Base-by-base conservation (phyloP, 306 rosid species). In the Argentina anserina region DNA sequence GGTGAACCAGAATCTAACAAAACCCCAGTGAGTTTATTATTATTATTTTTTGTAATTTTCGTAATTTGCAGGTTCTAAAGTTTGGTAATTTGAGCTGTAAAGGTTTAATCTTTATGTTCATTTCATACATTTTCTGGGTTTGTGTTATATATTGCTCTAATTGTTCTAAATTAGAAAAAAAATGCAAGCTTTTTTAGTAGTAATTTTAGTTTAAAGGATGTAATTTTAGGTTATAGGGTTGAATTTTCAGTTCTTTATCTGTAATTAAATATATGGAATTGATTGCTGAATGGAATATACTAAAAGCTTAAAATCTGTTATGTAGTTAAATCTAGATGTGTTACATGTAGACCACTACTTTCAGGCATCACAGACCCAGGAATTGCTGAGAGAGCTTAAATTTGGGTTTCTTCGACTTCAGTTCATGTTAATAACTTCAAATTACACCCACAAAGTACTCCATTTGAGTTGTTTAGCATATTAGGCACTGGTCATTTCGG, bases 1-100 rank as follows among this genome's bases (percentile, higher is more conserved):
- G 81, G 46, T 70, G 82, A 75, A 69, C 78, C 71, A 40, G 63
- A 80, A 25, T 47, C 82, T 59, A 69, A 46, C 28, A 69, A 62
- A 39, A 8, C 49, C 43, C 80, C 81, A 90, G 90, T 86, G 81
- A 79, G 3, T 1, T 10, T 41, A 41, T 11, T 0, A 1, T 3
- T 0, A 4, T 52, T n/a, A 0, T 50, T 9, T 2, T 53, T 10
- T 53, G 14, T 41, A 41, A 41, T 41, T 41, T 41, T 41, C 2
- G 7, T 55, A 25, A 55, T 41, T 34, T 45, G 43, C 13, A 10
- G 12, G 63, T 49, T 26, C 18, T 70, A 31, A 50, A 41, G 34
- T 73, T 71, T 42, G 46, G 40, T 61, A 14, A 41, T 65, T 70
- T n/a, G 46, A 70, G 5, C 12, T 34, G 53, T 70, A 55, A 71